Evolutionary conservation across 192 early-diverging fungal genomes (phyloP).

Genomic region (Podila epigama): DNA sequence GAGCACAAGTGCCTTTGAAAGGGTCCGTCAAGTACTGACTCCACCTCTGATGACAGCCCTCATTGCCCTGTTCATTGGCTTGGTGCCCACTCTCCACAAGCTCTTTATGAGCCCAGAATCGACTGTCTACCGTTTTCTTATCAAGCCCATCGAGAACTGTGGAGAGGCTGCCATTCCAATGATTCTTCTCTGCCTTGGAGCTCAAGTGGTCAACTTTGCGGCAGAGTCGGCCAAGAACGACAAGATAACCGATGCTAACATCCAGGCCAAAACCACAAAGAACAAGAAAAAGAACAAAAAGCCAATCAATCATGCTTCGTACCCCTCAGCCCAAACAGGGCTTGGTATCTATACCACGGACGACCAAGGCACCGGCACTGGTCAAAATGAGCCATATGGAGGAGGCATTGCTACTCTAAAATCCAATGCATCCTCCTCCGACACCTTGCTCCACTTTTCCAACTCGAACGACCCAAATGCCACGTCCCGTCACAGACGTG

Average conservation of each 20-base stretch:
- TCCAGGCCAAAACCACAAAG: neutral
- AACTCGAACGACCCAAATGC: neutral
- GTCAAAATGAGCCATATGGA: slow-evolving; percentile 13
- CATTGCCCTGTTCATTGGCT: slow-evolving; percentile 69
- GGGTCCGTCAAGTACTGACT: slow-evolving; percentile 58
- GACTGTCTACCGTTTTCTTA: slow-evolving; percentile 62
- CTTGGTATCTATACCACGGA: slow-evolving; percentile 15
- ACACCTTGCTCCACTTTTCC: slow-evolving; percentile 30
- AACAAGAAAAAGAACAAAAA: neutral
- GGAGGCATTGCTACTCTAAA: slow-evolving; percentile 8
- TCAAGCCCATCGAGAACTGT: slow-evolving; percentile 75
- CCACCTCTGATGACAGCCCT: slow-evolving; percentile 79
- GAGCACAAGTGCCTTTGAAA: slow-evolving; percentile 11
- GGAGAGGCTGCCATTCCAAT: slow-evolving; percentile 84
- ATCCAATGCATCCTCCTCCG: slow-evolving; percentile 33
- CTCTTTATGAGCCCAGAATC: slow-evolving; percentile 68
- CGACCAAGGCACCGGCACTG: slow-evolving; percentile 11
- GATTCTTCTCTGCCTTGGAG: slow-evolving; percentile 79
- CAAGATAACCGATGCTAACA: neutral
- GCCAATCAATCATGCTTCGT: neutral
- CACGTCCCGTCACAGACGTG: neutral
- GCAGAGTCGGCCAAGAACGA: neutral
- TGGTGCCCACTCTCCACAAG: slow-evolving; percentile 70
- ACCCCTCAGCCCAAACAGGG: neutral
- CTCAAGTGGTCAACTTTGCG: slow-evolving; percentile 62